Evolutionary conservation across 2,329 filamentous ascomycete species (phyloP), one percentile per base, ranked within the genome.

Genomic region (Trichoderma polysporum): DNA sequence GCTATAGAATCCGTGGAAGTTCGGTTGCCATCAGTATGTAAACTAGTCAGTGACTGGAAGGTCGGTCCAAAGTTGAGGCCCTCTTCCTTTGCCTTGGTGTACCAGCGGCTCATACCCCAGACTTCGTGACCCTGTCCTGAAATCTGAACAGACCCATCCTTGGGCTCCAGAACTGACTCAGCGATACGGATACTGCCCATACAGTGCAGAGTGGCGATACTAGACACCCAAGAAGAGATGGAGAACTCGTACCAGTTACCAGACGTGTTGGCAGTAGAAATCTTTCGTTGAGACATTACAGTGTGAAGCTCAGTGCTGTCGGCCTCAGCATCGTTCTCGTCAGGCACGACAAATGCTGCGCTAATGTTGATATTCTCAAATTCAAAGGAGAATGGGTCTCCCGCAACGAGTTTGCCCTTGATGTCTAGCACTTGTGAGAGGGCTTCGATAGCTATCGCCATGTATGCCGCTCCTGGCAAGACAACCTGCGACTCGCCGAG

Each of bases 401-500:
- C 68, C 4, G 50, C 45, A 19, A 49, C 13, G 3, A 50, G 39
- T 0, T 56, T 27, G 9, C 53, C 15, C 25, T 69, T 68, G 4
- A 68, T 33, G 6, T 73, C 70, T 5, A 69, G 67, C 2, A 72
- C 75, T 25, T 63, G 60, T 4, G 60, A 63, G 13, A 63, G 49
- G 2, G 82, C 82, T 66, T 84, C 82, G 0, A 81, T 72, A 0
- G 78, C 80, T 72, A 83, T 80, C 17, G 76, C 73, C 1, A 83
- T 62, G 69, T 82, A 84, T 0, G 76, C 81, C 0, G 82, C 78
- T 1, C 72, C 79, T 0, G 84, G 83, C 59, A 83, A 82, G 8
- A 85, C 73, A 15, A 77, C 73, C 47, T 81, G 72, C 22, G 81
- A 84, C 69, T 87, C 84, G 70, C 88, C 81, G 64, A 77, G 77